Conservation (phyloP, 2,329 filamentous ascomycete species). For the Penicillium oxalicum region DNA sequence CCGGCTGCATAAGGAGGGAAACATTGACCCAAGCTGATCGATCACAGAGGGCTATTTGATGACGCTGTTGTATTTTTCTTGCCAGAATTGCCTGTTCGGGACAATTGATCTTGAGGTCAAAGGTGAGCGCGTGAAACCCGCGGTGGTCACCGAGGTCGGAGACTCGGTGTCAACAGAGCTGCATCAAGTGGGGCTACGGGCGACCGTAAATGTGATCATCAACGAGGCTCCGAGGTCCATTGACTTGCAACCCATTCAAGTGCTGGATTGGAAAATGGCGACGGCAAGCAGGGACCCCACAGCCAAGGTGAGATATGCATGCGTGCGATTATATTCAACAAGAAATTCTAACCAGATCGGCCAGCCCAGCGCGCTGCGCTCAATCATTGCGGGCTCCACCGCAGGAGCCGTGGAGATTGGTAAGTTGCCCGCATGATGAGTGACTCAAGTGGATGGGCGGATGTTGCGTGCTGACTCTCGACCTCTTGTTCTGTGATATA, state of each 20-base stretch:
- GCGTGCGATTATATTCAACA: neutral
- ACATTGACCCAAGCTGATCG: no score
- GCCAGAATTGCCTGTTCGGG: no score
- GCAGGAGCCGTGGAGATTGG: slow-evolving; percentile 92
- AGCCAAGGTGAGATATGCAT: slow-evolving; percentile 29
- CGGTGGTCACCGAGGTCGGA: slow-evolving; percentile 1
- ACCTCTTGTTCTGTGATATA: slow-evolving; percentile 23
- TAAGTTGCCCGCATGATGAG: slow-evolving; percentile 36
- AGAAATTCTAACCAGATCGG: slow-evolving; percentile 31
- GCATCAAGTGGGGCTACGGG: slow-evolving; percentile 15
- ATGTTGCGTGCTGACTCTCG: slow-evolving; percentile 17
- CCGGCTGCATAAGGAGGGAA: no score
- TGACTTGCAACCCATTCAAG: slow-evolving; percentile 4
- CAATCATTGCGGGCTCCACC: slow-evolving; percentile 85
- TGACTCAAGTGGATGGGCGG: neutral
- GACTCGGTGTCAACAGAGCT: slow-evolving; percentile 8
- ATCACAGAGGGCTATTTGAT: no score
- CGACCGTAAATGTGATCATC: slow-evolving; percentile 15
- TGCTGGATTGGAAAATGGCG: slow-evolving; percentile 24
- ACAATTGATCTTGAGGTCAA: no score
- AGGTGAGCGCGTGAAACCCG: no score
- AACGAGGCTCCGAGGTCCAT: slow-evolving; percentile 14
- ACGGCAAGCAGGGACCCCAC: slow-evolving; percentile 32
- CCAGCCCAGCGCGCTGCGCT: slow-evolving; percentile 74
- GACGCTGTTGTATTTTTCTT: no score